These are phyloP conservation scores for Pythium inflatum DNA, from an alignment of 352 stramenopile genomes.

Conservation along the genomic window DNA sequence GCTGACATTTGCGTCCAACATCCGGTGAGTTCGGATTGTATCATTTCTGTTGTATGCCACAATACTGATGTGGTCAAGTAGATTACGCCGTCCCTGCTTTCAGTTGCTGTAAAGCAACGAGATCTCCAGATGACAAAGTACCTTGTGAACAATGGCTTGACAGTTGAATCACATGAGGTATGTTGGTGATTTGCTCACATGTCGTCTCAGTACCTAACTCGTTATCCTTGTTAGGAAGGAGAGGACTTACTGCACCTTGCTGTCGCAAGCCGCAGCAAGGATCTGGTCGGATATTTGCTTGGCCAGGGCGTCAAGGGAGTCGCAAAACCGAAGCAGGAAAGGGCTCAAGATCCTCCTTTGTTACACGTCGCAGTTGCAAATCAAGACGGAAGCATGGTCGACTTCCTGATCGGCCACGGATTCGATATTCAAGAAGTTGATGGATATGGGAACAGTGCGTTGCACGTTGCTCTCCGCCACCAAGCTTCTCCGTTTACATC, in stretches of 20 bases:
- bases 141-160: neutral
- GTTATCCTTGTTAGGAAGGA: neutral
- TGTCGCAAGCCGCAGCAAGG: conserved; percentile 6
- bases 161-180: neutral
- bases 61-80: no score
- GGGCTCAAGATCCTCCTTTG: neutral
- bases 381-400: conserved; percentile 7
- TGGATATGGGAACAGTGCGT: neutral
- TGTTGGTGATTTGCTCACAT: neutral
- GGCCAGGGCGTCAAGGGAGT: neutral
- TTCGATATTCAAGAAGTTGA: conserved; percentile 1
- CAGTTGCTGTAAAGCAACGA: neutral
- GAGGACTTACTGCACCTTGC: conserved; percentile 5
- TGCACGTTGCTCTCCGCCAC: conserved; percentile 4
- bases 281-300: conserved; percentile 10
- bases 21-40: neutral
- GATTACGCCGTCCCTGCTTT: conserved; percentile 6
- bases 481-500: neutral
- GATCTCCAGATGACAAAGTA: neutral
- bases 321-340: neutral
- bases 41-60: neutral
- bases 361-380: neutral
- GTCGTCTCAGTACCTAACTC: neutral
- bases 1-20: neutral
- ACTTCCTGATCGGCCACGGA: neutral